Evolutionary conservation across 768 basidiomycete species (phyloP), one percentile per base, ranked within the genome.

Genomic region (Hericium alpestre): DNA sequence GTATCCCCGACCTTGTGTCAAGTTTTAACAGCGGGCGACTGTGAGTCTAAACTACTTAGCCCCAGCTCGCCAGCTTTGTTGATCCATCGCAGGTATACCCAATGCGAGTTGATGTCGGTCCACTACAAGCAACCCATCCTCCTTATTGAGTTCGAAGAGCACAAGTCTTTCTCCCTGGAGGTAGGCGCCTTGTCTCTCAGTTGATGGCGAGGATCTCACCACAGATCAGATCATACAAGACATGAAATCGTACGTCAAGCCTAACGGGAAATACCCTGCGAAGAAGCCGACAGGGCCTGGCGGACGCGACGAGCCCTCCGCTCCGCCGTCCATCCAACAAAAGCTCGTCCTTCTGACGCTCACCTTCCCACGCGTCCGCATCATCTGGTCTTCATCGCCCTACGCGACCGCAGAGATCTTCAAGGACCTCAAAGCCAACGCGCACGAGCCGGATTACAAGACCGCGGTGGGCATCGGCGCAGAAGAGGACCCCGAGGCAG

Each of bases 321-420:
- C 69, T 41, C 68, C 75, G 0, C 76, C 82, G 15, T 75, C 81
- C 47, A 76, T 97, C 18, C 95, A 97, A 69, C 84, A 89, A n/a
- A 96, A 96, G 64, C 80, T 99, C 38, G 91, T 90, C 27, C 78
- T 98, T 15, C 81, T 99, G 6, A 86, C 87, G 0, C 80, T 98
- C 25, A 77, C 88, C 7, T 98, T 98, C 67, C 96, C 94, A 0
- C 86, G 90, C 13, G 73, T 99, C 2, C 84, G 92, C 47, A 89
- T 97, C 65, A 90, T 99, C 67, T 98, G 96, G 96, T 93, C 93
- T 0, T 93, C 93, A 1, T 97, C 94, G 0, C 91, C 96, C 0
- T 90, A 93, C 65, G 87, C 89, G 18, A 93, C 92, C 0, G 79
- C 91, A 0, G 87, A 93, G 57, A 93, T 98, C 56, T 94, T 98